Percentiles rank a stretch among this genome's conserved stretches.
phyloP scores from a whole-genome alignment of 106 monocot species.

The Triglochin maritima region DNA sequence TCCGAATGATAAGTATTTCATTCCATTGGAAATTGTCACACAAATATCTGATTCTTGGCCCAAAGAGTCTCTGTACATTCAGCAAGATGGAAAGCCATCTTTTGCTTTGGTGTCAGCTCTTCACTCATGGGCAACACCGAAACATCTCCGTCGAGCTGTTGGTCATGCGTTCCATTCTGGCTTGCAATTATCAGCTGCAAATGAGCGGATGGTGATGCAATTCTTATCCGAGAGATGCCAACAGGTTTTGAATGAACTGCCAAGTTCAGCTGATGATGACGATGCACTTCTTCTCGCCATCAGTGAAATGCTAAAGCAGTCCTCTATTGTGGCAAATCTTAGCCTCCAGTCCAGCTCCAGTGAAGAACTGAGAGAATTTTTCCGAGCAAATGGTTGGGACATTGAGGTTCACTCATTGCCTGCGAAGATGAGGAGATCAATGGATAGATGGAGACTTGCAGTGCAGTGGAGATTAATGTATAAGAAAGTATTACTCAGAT shows the following conservation, averaged over 20 bases:
- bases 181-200: conserved; percentile 47
- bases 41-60: conserved; percentile 38
- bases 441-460: conserved; percentile 66
- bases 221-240: conserved; percentile 47
- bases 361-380: conserved; percentile 27
- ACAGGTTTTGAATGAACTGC: conserved; percentile 23
- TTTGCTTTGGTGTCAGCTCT: conserved; percentile 60
- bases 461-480: conserved; percentile 65
- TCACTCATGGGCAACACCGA: conserved; percentile 59
- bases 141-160: conserved; percentile 28
- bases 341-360: conserved; percentile 1
- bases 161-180: conserved; percentile 46
- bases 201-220: conserved; percentile 55
- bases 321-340: conserved; percentile 1
- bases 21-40: conserved; percentile 31
- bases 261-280: conserved; percentile 39
- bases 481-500: conserved; percentile 43
- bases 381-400: conserved; percentile 24
- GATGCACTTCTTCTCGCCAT: conserved; percentile 17
- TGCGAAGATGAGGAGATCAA: conserved; percentile 26
- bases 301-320: conserved; percentile 19
- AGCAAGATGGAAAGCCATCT: conserved; percentile 73
- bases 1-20: conserved; percentile 72
- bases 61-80: conserved; percentile 68
- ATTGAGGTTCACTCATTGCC: conserved; percentile 9